These are phyloP conservation scores for Daedaleopsis sinensis DNA, from an alignment of 768 basidiomycete species.

Conservation along the genomic window DNA sequence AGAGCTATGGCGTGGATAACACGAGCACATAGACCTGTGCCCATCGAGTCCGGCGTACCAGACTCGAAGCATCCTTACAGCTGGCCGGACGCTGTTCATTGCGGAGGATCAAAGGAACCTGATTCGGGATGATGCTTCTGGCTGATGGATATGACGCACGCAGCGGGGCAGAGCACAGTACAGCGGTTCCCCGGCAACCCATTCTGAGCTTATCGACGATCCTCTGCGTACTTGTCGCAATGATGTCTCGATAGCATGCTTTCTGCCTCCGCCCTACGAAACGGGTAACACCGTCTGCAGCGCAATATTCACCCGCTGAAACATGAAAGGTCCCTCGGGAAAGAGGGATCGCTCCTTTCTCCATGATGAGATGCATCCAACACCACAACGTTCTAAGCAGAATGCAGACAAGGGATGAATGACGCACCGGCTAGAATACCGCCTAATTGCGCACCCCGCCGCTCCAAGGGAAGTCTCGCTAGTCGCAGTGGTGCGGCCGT, in stretches of 20 bases:
- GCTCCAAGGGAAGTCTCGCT: background rate
- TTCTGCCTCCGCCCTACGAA: no score
- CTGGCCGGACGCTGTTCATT: no score
- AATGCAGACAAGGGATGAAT: background rate
- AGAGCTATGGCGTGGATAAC: background rate
- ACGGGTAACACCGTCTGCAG: no score
- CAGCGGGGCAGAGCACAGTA: background rate
- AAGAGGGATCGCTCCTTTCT: no score
- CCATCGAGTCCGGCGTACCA: no score
- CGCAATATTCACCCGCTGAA: no score
- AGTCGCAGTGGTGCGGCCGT: background rate
- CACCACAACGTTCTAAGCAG: background rate
- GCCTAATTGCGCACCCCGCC: background rate
- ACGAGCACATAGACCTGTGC: background rate
- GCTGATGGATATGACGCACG: background rate
- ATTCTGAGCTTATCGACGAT: no score
- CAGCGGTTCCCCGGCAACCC: no score
- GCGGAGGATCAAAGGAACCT: background rate
- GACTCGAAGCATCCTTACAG: background rate
- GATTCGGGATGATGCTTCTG: background rate
- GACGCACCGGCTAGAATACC: conserved; percentile 10
- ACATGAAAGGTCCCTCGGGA: no score
- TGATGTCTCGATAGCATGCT: no score
- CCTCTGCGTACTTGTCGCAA: no score
- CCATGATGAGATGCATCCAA: background rate